Evolutionary conservation across 768 basidiomycete genomes (phyloP), one percentile per base, ranked within the genome.

Genomic region (Leucogyrophana mollusca): DNA sequence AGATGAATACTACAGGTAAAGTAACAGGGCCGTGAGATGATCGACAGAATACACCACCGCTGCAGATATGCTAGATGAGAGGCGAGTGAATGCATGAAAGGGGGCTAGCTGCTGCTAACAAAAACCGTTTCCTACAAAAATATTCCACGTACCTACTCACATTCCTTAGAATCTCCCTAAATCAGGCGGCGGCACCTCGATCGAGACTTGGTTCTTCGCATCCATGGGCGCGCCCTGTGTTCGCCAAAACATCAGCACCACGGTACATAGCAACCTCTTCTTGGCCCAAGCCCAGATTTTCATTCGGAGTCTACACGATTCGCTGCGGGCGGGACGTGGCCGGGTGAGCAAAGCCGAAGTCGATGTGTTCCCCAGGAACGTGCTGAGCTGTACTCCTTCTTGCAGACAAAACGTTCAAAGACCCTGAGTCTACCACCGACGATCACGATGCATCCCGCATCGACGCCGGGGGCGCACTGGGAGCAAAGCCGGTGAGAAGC

Each of bases 281-380:
- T 30, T 71, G 66, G 1, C 74, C 79, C 44, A 92, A 58, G 8
- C 84, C 83, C n/a, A 80, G 68, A 18, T 65, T 55, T 61, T 98
- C 95, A 32, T 69, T 66, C 17, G 95, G 90, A 44, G 97, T 65
- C 95, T 95, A 98, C 24, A 97, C 70, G 4, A 81, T 73, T 51
- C 84, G 75, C 67, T 93, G 90, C 38, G 87, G 81, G 41, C 80
- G 67, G 51, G 72, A 79, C 45, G 80, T 75, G 5, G 92, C 92
- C 13, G 95, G 95, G 56, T 95, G 95, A 37, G 87, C 83, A 69
- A 95, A 97, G 10, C 87, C 85, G 57, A 83, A 82, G 40, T 79
- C 61, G 50, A 62, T 45, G 38, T 21, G 35, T 7, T 37, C 35
- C 16, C 35, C 35, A 37, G 35, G 35, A 21, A 37, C 35, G n/a